These are phyloP conservation scores for Sporobolomyces roseus DNA, from an alignment of 768 basidiomycete genomes.

Conservation along the genomic window DNA sequence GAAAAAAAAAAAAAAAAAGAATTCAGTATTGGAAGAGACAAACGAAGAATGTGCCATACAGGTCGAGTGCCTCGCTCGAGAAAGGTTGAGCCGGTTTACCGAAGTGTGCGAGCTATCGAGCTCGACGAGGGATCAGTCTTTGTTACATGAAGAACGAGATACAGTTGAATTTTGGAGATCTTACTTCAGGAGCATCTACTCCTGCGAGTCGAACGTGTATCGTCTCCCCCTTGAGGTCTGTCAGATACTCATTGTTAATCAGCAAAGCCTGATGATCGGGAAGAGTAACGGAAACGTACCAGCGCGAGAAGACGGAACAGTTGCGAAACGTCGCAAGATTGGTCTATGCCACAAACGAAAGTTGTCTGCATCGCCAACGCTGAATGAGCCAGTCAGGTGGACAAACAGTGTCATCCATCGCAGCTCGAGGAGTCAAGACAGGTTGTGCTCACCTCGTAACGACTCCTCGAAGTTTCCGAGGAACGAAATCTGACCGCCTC, in stretches of 20 bases:
- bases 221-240: slow-evolving; percentile 70
- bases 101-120: slow-evolving; percentile 67
- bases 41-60: no score
- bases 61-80: slow-evolving; percentile 65
- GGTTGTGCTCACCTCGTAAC: no score
- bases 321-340: slow-evolving; percentile 65
- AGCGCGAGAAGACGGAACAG: slow-evolving; percentile 63
- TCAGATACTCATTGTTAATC: not conserved
- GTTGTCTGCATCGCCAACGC: slow-evolving; percentile 83
- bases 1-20: slow-evolving; percentile 52
- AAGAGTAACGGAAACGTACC: slow-evolving; percentile 51
- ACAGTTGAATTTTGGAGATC: no score
- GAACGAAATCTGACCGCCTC: slow-evolving; percentile 77
- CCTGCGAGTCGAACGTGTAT: slow-evolving; percentile 84
- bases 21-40: no score
- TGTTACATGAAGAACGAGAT: no score
- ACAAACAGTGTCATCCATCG: no score
- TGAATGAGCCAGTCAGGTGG: slow-evolving; percentile 49
- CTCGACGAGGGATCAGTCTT: not conserved
- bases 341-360: slow-evolving; percentile 86
- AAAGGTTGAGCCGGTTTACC: slow-evolving; percentile 74
- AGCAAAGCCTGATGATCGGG: no score
- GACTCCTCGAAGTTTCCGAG: slow-evolving; percentile 59
- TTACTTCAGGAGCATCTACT: slow-evolving; percentile 86
- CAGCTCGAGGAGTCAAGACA: no score